Evolutionary conservation across 106 monocot genomes (phyloP).

Genomic region (Allium sativum): DNA sequence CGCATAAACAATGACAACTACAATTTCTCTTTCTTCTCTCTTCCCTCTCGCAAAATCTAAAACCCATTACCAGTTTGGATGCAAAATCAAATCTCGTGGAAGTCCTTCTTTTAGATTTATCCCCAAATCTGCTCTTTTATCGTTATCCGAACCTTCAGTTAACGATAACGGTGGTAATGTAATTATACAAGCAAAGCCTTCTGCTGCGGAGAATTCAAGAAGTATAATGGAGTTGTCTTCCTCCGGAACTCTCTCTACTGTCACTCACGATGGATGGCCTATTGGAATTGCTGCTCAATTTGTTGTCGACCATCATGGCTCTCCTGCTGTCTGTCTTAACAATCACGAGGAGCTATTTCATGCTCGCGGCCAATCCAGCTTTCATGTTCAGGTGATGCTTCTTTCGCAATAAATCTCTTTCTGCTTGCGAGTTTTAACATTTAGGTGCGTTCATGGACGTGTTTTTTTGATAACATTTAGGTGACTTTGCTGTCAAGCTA

Average conservation of each 20-base stretch:
- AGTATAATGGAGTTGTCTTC: conserved; percentile 79
- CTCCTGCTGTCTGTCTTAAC: conserved; percentile 62
- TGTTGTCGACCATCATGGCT: conserved; percentile 57
- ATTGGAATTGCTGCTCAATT: conserved; percentile 78
- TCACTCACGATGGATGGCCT: conserved; percentile 50
- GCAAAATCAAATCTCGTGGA: not conserved
- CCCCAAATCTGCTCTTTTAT: conserved; percentile 22
- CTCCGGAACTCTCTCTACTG: conserved; percentile 63
- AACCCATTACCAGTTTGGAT: too few species aligned
- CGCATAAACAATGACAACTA: too few species aligned
- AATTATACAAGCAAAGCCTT: conserved; percentile 15
- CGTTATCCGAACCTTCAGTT: not conserved
- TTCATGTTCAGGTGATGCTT: conserved; percentile 62
- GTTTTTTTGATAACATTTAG: too few species aligned
- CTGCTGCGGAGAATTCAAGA: conserved; percentile 74
- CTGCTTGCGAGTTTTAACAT: not conserved
- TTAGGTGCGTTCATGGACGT: too few species aligned
- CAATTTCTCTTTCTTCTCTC: too few species aligned
- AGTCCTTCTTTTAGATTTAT: not conserved
- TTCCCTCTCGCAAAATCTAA: too few species aligned
- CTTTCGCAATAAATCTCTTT: not conserved
- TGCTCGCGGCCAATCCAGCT: conserved; percentile 37
- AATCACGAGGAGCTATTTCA: conserved; percentile 16
- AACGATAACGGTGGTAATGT: not conserved
- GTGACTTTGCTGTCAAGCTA: too few species aligned